A percentile compares a stretch with the other conserved stretches of the same genome.
These are phyloP conservation scores for Protomyces pachydermus DNA, from an alignment of 1,139 yeast genomes.

Conservation along the genomic window DNA sequence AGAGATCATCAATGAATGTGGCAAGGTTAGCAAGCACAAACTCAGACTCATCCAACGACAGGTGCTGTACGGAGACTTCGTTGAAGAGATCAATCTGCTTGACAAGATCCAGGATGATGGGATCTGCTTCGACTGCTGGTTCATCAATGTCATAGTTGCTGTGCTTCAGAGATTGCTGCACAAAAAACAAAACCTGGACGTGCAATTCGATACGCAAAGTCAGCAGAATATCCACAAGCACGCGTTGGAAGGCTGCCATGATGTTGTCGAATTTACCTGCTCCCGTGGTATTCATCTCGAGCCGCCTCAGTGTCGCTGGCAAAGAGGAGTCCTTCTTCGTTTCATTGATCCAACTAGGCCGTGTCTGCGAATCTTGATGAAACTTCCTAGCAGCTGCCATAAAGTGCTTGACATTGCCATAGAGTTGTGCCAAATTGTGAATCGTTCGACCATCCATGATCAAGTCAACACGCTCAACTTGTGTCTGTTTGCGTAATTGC, in stretches of 20 bases:
- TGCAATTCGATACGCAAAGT: constrained; percentile 26
- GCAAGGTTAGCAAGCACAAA: constrained; percentile 25
- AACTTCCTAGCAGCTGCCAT: neutral
- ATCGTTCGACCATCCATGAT: constrained; percentile 1
- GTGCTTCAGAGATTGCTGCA: constrained; percentile 11
- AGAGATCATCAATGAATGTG: constrained; percentile 25
- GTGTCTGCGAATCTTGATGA: neutral
- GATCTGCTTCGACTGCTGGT: constrained; percentile 20
- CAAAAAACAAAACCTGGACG: constrained; percentile 23
- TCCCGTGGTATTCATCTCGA: neutral
- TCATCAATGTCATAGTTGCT: constrained; percentile 26
- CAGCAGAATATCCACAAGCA: constrained; percentile 9
- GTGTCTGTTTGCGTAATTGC: neutral
- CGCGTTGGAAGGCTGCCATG: constrained; percentile 7
- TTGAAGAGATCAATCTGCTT: constrained; percentile 3
- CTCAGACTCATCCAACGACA: constrained; percentile 2
- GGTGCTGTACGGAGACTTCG: constrained; percentile 1
- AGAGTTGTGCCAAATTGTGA: neutral
- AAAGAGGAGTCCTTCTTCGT: neutral
- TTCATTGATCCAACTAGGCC: neutral
- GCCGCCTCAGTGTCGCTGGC: neutral
- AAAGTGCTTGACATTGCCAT: constrained; percentile 2
- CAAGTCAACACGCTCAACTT: neutral
- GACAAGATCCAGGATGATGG: constrained; percentile 19
- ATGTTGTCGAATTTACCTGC: constrained; percentile 12